phyloP scores from a whole-genome alignment of 495 filamentous ascomycete genomes.

The Aspergillus incahuasiensis region DNA sequence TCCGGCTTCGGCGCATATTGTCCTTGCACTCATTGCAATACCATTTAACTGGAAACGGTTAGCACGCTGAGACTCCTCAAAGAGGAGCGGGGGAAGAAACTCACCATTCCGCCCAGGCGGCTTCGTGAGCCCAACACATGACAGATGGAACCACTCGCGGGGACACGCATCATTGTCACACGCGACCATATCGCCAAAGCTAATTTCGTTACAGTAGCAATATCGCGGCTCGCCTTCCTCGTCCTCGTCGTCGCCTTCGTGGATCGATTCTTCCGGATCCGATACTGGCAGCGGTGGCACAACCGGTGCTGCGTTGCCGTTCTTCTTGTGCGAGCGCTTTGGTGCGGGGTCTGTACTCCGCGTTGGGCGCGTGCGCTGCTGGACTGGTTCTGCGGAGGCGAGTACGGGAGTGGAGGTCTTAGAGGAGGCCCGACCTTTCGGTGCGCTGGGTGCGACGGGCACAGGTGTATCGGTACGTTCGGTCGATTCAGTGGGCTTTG shows the following conservation, averaged over 20 bases:
- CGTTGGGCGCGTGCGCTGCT: slow-evolving; percentile 35
- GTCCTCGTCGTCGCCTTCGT: slow-evolving; percentile 62
- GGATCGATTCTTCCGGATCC: slow-evolving; percentile 47
- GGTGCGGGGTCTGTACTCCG: slow-evolving; percentile 37
- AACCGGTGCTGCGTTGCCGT: slow-evolving; percentile 24
- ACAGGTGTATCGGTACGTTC: slow-evolving; percentile 23
- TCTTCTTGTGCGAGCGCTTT: slow-evolving; percentile 69
- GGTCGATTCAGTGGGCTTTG: slow-evolving; percentile 25
- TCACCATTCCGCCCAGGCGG: slow-evolving; percentile 80
- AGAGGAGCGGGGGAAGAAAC: slow-evolving; percentile 22
- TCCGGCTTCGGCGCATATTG: slow-evolving; percentile 52
- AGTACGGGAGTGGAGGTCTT: slow-evolving; percentile 58
- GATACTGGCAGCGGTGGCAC: slow-evolving; percentile 37
- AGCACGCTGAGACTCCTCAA: slow-evolving; percentile 16
- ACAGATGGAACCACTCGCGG: slow-evolving; percentile 94
- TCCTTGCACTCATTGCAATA: slow-evolving; percentile 86
- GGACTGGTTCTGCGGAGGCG: slow-evolving; percentile 34
- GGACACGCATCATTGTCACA: slow-evolving; percentile 86
- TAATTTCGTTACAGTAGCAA: slow-evolving; percentile 89
- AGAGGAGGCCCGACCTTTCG: slow-evolving; percentile 36
- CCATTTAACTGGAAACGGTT: slow-evolving; percentile 67
- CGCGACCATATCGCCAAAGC: slow-evolving; percentile 97
- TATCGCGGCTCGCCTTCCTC: slow-evolving; percentile 83
- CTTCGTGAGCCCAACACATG: slow-evolving; percentile 82
- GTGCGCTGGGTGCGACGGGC: slow-evolving; percentile 8